These are phyloP conservation scores for Thielaviopsis populi DNA, from an alignment of 2,329 filamentous ascomycete species.

Conservation along the genomic window DNA sequence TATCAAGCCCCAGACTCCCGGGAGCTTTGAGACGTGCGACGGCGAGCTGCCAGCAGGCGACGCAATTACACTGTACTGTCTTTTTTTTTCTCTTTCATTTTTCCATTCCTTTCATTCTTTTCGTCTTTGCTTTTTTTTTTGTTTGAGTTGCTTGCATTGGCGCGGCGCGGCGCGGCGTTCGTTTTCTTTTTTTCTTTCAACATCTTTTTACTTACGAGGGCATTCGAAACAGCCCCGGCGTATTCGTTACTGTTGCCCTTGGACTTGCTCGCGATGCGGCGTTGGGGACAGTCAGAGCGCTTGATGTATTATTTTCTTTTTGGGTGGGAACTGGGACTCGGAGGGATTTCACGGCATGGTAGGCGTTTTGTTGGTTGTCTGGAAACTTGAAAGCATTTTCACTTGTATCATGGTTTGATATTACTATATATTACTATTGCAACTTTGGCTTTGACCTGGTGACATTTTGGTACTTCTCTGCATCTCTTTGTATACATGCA, in stretches of 20 bases:
- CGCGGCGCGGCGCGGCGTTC: not conserved
- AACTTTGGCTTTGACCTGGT: not conserved
- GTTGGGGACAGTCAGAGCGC: not conserved
- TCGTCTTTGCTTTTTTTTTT: not conserved
- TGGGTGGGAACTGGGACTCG: not conserved
- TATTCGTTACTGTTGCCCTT: not conserved
- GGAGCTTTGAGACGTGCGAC: constrained; percentile 29
- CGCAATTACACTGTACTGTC: not conserved
- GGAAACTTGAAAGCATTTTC: not conserved
- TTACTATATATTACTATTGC: constrained; percentile 1
- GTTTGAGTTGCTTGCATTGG: not conserved
- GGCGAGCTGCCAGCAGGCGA: not conserved
- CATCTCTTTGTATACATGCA: not conserved
- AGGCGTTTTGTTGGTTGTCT: constrained; percentile 2
- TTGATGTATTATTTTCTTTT: not conserved
- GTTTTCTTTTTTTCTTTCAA: constrained; percentile 2
- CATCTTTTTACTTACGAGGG: not conserved
- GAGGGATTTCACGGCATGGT: not conserved
- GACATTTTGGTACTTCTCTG: not conserved
- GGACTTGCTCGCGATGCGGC: not conserved
- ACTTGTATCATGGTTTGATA: not conserved
- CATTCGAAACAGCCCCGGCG: not conserved
- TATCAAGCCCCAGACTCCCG: constrained; percentile 32
- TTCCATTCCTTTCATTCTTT: not conserved
- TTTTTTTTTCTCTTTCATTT: not conserved